Base-by-base conservation (phyloP, 83 land plant genomes). In the Isoetes engelmannii region DNA sequence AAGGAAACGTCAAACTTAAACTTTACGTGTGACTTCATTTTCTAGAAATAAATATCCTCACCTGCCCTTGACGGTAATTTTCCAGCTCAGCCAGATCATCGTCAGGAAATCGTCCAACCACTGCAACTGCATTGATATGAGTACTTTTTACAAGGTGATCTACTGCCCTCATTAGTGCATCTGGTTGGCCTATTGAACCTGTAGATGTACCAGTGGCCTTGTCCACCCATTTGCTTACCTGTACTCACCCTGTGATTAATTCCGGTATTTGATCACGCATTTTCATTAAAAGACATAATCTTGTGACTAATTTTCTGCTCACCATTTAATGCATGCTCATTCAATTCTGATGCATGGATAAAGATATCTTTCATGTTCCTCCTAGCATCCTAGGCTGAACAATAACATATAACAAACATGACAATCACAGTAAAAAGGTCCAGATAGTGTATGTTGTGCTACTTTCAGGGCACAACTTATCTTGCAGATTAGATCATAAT, bases 201-300 rank as follows among this genome's bases (percentile, higher is more conserved):
- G 98, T n/a, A n/a, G n/a, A n/a, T n/a, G n/a, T n/a, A n/a, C n/a
- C n/a, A 66, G 71, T 78, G 37, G 55, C 66, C 8, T 69, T 75
- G 74, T 92, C 88, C 61, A 92, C 67, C 98, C 98, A 92, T 63
- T 80, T 89, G 55, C 89, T 85, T 6, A 92, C 92, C 98, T 92
- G 74, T 48, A 73, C 37, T 28, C 37, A 28, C 37, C 37, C 37
- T 28, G 37, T 28, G 37, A 28, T 28, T 28, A 28, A 28, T 28
- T 2, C 2, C 37, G 37, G 2, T 28, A 28, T 28, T 28, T 28
- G 37, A 28, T 12, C 62, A 59, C 4, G n/a, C 17, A 17, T 51
- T 51, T 15, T 12, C 17, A 51, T n/a, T 51, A 0, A 51, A 17
- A 12, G 55, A 12, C 55, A 12, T 12, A 51, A 51, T 51, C 55